Base-by-base conservation (phyloP, 345 rosid genomes). In the Gossypium australe region DNA sequence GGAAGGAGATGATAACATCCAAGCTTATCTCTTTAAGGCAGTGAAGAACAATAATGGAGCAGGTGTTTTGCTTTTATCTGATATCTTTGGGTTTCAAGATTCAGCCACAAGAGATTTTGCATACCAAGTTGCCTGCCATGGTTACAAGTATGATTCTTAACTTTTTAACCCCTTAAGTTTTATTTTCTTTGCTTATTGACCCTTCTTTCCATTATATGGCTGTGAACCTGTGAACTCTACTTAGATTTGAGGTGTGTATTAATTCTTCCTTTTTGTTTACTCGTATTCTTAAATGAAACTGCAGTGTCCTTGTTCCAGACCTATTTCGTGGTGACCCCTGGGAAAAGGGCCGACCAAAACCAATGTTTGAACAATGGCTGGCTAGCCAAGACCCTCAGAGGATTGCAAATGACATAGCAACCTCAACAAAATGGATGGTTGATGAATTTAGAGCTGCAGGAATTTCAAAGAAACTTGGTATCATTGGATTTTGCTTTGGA, bases 291-390 rank as follows among this genome's bases (percentile, higher is more conserved):
- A 6, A 25, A n/a, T 53, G 9, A 38, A 61, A 27, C 38, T 80
- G 83, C 86, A 94, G 97, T 81, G 97, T 94, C 55, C 87, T 94
- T 70, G 93, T 90, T 68, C 98, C 97, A 3, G 97, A 94, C 87
- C 78, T 94, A 59, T 94, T 92, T 77, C 89, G 90, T 22, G 94
- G 97, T 7, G 89, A 92, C 75, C 93, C 97, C 45, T 90, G 97
- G 97, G 77, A 83, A 14, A 84, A 86, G 71, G 83, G 77, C 78
- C 77, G 77, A 75, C 89, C 94, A 13, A 74, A 38, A 71, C 9
- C 85, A 13, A 69, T 62, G 67, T 82, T 77, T 43, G 89, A 92
- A 62, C 82, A 84, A 38, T 94, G 97, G 98, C 74, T 80, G 27
- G 75, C 79, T 41, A 17, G 18, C 66, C 98, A 90, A 47, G 88